Evolutionary conservation across 2,329 filamentous ascomycete genomes (phyloP), one percentile per base, ranked within the genome.

Genomic region (Mollisiaceae sp.): DNA sequence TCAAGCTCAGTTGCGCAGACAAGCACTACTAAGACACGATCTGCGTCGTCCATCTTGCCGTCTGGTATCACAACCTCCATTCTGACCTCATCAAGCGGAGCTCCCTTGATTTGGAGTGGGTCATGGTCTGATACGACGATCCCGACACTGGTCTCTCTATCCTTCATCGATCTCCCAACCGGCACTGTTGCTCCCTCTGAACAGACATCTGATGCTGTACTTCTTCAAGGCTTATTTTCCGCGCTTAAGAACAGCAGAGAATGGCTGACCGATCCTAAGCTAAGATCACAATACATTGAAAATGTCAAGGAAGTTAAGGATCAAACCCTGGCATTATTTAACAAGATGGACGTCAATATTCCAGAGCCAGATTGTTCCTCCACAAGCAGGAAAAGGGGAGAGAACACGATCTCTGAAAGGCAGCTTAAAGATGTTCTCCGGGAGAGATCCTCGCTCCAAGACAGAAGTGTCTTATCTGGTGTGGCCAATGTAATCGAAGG

Each of bases 331-430:
- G 41, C 41, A 12, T 45, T 45, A n/a, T 45, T 45, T 15, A 45
- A 45, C 18, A n/a, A 45, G 9, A 5, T 45, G 41, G 41, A 45
- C 18, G 41, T 45, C 41, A 45, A 45, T 11, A 45, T 45, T 15
- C 41, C 8, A n/a, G 15, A 45, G 41, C 41, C 41, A n/a, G 41
- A 54, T 54, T 54, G 50, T 54, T 54, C 50, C 8, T 5, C 12
- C 27, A 54, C 50, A 54, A n/a, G n/a, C n/a, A 54, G 50, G 18
- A 66, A 68, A 47, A 54, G 60, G n/a, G 60, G 45, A 27, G 60
- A 57, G 47, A 59, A 62, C 38, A 15, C 41, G 9, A 9, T 66
- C 8, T 64, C 63, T 27, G 66, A 66, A 24, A 61, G 38, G 66
- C 56, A 66, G 32, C 47, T 66, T 2, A n/a, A n/a, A n/a, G n/a